Percentiles rank a stretch among this genome's conserved stretches.
phyloP scores from a whole-genome alignment of 495 filamentous ascomycete species.

The Penicillium simplicissimum region DNA sequence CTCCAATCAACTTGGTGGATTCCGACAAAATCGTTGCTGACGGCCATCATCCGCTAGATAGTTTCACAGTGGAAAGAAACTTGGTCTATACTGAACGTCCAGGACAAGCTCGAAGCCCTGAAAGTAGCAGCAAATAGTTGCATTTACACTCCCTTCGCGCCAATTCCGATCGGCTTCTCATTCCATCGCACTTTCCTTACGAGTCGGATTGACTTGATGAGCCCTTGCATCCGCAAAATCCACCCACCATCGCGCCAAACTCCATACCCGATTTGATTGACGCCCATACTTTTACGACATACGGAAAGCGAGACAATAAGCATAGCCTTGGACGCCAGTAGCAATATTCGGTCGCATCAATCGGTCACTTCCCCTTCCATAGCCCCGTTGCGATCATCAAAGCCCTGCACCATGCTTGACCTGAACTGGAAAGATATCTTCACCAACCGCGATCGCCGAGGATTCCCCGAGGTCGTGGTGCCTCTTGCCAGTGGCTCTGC shows the following conservation, averaged over 20 bases:
- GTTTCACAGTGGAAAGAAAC: slow-evolving; percentile 20
- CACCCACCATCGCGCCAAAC: slow-evolving; percentile 15
- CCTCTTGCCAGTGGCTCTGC: slow-evolving; percentile 39
- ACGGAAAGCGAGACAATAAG: slow-evolving; percentile 7
- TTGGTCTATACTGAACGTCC: slow-evolving; percentile 14
- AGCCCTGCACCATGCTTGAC: slow-evolving; percentile 17
- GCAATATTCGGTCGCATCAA: slow-evolving; percentile 12
- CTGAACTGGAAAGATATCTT: slow-evolving; percentile 42
- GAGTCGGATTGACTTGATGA: background rate
- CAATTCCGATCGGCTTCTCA: background rate
- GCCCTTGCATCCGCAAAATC: slow-evolving; percentile 15
- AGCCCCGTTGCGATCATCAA: slow-evolving; percentile 13
- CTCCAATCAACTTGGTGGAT: slow-evolving; percentile 2
- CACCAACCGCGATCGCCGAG: slow-evolving; percentile 41
- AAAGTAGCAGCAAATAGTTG: slow-evolving; percentile 22
- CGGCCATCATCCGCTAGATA: slow-evolving; percentile 12
- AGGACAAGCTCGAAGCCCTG: slow-evolving; percentile 10
- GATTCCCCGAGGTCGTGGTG: slow-evolving; percentile 49
- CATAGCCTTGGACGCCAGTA: slow-evolving; percentile 9
- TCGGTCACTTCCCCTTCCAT: slow-evolving; percentile 5
- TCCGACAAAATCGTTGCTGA: background rate
- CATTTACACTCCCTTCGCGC: slow-evolving; percentile 17
- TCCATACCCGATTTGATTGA: background rate
- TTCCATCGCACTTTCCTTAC: slow-evolving; percentile 12
- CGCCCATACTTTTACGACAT: background rate